Conservation (phyloP, 202 grass and related monocot genomes). For the Setaria viridis region DNA sequence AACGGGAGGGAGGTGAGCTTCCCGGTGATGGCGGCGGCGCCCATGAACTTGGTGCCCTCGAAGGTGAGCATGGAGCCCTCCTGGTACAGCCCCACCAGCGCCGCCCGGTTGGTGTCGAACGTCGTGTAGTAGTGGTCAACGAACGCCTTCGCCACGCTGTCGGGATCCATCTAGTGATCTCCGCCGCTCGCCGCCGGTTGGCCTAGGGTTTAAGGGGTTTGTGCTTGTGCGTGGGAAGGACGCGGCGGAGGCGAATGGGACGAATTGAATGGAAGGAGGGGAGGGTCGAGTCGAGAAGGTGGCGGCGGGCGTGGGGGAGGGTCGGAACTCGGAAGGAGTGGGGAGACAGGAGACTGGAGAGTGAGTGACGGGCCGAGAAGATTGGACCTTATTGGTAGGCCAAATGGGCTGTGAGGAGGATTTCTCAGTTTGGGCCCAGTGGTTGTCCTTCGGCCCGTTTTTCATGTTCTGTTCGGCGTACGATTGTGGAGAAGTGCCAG, state of each 20-base stretch:
- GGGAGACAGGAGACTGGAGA: too few relatives aligned
- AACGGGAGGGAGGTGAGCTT: slow-evolving; percentile 73
- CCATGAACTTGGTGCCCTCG: slow-evolving; percentile 59
- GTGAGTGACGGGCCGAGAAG: too few relatives aligned
- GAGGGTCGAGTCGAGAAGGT: not conserved
- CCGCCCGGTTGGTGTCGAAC: slow-evolving; percentile 63
- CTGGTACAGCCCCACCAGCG: slow-evolving; percentile 53
- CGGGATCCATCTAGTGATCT: slow-evolving; percentile 59
- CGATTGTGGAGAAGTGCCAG: too few relatives aligned
- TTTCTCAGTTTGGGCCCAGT: not conserved
- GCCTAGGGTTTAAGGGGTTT: slow-evolving; percentile 38
- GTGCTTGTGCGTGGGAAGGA: not conserved
- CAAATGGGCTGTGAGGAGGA: not conserved
- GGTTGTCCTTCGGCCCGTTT: not conserved
- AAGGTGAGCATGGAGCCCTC: slow-evolving; percentile 75
- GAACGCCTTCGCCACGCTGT: slow-evolving; percentile 59
- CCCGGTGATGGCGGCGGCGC: slow-evolving; percentile 46
- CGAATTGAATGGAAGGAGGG: not conserved
- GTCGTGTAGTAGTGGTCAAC: slow-evolving; percentile 77
- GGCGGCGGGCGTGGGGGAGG: not conserved
- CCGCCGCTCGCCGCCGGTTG: slow-evolving; percentile 28
- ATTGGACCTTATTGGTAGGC: not conserved
- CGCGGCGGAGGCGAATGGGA: not conserved
- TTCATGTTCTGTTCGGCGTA: too few relatives aligned
- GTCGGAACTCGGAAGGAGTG: not conserved